Evolutionary conservation across 306 rosid genomes (phyloP).

Genomic region (Abrus pulchellus): DNA sequence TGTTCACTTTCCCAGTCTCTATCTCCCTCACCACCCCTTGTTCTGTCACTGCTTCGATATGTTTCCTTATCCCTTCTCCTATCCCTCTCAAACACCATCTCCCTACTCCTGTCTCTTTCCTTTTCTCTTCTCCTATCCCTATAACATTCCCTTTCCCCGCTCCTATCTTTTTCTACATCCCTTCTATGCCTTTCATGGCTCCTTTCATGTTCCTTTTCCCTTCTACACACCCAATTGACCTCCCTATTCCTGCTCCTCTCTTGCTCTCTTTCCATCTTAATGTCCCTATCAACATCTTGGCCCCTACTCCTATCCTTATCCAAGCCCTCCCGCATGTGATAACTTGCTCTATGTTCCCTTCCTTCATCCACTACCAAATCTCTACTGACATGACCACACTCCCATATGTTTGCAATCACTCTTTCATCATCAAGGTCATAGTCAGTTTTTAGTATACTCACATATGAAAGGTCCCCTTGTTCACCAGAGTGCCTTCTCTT

Average conservation of each 20-base stretch:
- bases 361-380: constrained; percentile 49
- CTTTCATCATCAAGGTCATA: constrained; percentile 50
- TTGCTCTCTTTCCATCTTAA: constrained; percentile 43
- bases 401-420: constrained; percentile 7
- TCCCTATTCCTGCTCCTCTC: constrained; percentile 56
- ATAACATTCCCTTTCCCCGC: constrained; percentile 49
- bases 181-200: constrained; percentile 56
- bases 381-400: constrained; percentile 24
- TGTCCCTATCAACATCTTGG: constrained; percentile 45
- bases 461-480: constrained; percentile 29
- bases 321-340: constrained; percentile 42
- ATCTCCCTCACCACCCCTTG: constrained; percentile 46
- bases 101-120: constrained; percentile 56
- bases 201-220: constrained; percentile 48
- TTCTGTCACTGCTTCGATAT: constrained; percentile 50
- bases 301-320: constrained; percentile 51
- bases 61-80: constrained; percentile 53
- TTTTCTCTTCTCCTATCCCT: constrained; percentile 54
- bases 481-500: constrained; percentile 50
- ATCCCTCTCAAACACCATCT: constrained; percentile 46
- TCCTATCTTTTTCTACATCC: constrained; percentile 60
- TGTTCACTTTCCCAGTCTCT: constrained; percentile 56
- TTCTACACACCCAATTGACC: constrained; percentile 1
- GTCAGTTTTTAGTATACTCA: constrained; percentile 44
- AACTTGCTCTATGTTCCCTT: constrained; percentile 48